A percentile compares a stretch with the other conserved stretches of the same genome.
Evolutionary conservation across 306 rosid species (phyloP).

Genomic region (Castanospermum australe): DNA sequence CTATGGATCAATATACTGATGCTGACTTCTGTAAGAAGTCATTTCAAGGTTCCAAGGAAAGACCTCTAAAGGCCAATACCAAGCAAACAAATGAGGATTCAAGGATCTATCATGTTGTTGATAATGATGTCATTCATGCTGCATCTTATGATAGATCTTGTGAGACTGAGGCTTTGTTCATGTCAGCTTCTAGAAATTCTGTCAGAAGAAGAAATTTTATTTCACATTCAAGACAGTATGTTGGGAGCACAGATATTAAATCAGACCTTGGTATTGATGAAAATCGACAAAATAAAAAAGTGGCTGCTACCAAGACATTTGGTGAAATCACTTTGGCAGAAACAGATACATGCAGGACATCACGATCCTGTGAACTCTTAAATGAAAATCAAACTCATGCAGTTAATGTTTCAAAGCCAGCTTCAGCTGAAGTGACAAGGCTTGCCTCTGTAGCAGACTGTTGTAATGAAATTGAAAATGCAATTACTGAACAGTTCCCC

Average conservation of each 20-base stretch:
- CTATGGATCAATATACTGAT: conserved; percentile 36
- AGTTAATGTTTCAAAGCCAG: conserved; percentile 20
- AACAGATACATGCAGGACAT: conserved; percentile 28
- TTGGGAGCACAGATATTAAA: conserved; percentile 19
- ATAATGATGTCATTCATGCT: conserved; percentile 25
- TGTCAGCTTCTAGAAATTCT: conserved; percentile 37
- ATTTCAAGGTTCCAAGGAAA: conserved; percentile 33
- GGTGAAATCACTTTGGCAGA: conserved; percentile 12
- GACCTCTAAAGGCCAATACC: conserved; percentile 22
- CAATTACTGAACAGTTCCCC: conserved; percentile 24
- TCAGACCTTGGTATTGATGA: conserved; percentile 22
- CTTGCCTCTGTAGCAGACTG: conserved; percentile 22
- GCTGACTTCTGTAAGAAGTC: conserved; percentile 40
- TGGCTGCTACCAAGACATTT: conserved; percentile 23
- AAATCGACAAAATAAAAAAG: conserved; percentile 14
- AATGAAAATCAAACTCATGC: conserved; percentile 36
- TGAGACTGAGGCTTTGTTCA: conserved; percentile 20
- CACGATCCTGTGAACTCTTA: conserved; percentile 26
- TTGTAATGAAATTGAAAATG: conserved; percentile 41
- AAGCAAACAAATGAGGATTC: conserved; percentile 28
- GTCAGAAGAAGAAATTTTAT: conserved; percentile 26
- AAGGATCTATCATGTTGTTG: conserved; percentile 22
- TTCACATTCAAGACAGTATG: conserved; percentile 32
- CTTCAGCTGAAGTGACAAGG: conserved; percentile 32
- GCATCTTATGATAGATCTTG: conserved; percentile 19